phyloP scores from a whole-genome alignment of 2,329 filamentous ascomycete genomes.

The Graphiopsis chlorocephala region DNA sequence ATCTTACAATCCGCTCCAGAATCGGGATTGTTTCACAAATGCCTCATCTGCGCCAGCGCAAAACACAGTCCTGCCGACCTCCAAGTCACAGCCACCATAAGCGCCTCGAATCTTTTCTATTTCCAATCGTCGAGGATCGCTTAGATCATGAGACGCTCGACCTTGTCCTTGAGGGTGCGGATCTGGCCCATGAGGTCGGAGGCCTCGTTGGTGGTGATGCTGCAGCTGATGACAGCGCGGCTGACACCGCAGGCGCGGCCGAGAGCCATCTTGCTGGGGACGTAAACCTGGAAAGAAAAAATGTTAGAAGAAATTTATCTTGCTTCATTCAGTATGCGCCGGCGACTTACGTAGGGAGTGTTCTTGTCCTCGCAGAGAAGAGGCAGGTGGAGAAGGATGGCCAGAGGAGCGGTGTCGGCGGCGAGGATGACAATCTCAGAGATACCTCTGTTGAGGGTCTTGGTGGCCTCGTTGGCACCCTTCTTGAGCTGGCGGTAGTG shows the following conservation, averaged over 20 bases:
- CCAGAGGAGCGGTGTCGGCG: conserved; percentile 81
- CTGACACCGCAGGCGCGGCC: conserved; percentile 87
- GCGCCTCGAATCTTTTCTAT: not conserved
- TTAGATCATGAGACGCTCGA: conserved; percentile 90
- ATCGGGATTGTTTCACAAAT: conserved; percentile 8
- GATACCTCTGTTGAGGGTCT: conserved; percentile 87
- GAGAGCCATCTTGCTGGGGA: conserved; percentile 72
- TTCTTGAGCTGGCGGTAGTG: conserved; percentile 73
- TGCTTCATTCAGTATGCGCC: not conserved
- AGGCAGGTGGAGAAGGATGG: conserved; percentile 85
- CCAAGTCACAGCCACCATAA: not conserved
- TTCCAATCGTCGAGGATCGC: not conserved
- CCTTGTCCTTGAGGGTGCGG: conserved; percentile 85
- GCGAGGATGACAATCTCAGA: conserved; percentile 86
- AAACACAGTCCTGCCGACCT: not conserved
- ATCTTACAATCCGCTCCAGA: conserved; percentile 9
- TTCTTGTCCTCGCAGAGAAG: conserved; percentile 79
- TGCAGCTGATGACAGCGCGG: conserved; percentile 79
- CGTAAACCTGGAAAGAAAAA: conserved; percentile 33
- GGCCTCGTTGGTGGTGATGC: conserved; percentile 88
- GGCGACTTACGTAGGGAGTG: conserved; percentile 53
- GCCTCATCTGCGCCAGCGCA: conserved; percentile 1
- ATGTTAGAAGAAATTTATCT: not conserved
- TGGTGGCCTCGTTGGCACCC: conserved; percentile 68
- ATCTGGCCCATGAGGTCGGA: conserved; percentile 87